phyloP scores from a whole-genome alignment of 176 grass and related monocot genomes.

The Zoysia pacifica region DNA sequence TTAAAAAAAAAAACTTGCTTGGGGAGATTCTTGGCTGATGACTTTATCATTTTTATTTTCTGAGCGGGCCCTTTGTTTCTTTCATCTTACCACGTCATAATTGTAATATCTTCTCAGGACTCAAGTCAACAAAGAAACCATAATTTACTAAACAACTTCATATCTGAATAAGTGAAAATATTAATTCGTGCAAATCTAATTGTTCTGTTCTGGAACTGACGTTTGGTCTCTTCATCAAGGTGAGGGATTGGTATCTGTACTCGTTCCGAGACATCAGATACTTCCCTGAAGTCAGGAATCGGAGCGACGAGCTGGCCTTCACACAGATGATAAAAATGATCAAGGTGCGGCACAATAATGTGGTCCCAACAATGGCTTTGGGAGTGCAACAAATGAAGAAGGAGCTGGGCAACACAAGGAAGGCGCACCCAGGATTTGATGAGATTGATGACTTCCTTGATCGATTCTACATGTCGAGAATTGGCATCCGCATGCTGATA shows the following conservation, averaged over 20 bases:
- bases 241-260: constrained; percentile 88
- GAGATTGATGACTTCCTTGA: constrained; percentile 86
- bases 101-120: constrained; percentile 17
- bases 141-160: constrained; percentile 20
- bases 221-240: constrained; percentile 40
- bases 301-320: constrained; percentile 70
- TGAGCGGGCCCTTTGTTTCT: constrained; percentile 3
- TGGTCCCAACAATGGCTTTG: constrained; percentile 85
- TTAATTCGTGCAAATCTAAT: constrained; percentile 11
- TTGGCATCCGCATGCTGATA: constrained; percentile 97
- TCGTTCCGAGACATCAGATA: constrained; percentile 85
- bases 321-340: constrained; percentile 75
- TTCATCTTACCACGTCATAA: constrained; percentile 13
- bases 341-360: constrained; percentile 89
- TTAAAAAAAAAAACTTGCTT: background rate
- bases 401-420: constrained; percentile 47
- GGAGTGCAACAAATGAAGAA: constrained; percentile 92
- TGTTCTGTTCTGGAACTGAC: constrained; percentile 33
- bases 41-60: background rate
- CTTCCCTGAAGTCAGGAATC: constrained; percentile 67
- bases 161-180: background rate
- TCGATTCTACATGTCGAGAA: constrained; percentile 92
- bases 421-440: constrained; percentile 48
- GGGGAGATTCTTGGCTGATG: constrained; percentile 31
- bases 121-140: constrained; percentile 20